These are phyloP conservation scores for Panus rudis DNA, from an alignment of 768 basidiomycete genomes.

Conservation along the genomic window DNA sequence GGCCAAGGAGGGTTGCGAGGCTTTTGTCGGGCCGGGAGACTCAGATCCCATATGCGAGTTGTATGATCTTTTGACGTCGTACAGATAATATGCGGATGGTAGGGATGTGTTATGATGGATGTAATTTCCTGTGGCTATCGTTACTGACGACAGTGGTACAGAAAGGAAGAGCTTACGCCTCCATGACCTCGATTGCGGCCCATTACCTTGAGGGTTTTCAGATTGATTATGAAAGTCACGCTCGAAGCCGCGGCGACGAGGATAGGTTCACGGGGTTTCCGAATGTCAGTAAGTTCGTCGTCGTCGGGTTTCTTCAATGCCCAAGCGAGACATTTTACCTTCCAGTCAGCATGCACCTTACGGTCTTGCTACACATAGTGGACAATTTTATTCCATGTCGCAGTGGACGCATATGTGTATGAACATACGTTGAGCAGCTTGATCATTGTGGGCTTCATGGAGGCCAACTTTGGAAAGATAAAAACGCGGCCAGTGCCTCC, in stretches of 20 bases:
- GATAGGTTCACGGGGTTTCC: no score
- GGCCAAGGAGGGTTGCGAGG: slow-evolving; percentile 57
- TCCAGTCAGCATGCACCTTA: slow-evolving; percentile 1
- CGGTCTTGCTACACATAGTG: no score
- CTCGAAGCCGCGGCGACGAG: slow-evolving; percentile 49
- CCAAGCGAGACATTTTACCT: slow-evolving; percentile 39
- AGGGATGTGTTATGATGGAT: slow-evolving; percentile 59
- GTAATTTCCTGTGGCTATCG: slow-evolving; percentile 45
- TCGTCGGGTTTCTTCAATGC: slow-evolving; percentile 36
- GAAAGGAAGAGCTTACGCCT: slow-evolving; percentile 41
- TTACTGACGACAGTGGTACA: background rate
- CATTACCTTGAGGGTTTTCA: slow-evolving; percentile 30
- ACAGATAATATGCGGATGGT: slow-evolving; percentile 49
- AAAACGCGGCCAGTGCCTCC: slow-evolving; percentile 19
- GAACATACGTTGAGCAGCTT: background rate
- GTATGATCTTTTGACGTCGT: slow-evolving; percentile 71
- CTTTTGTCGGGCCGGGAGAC: slow-evolving; percentile 23
- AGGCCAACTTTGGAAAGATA: slow-evolving; percentile 16
- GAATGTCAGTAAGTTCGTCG: no score
- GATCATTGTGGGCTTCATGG: background rate
- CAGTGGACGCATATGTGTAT: no score
- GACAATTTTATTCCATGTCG: no score
- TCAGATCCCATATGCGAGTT: slow-evolving; percentile 62
- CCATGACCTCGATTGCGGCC: slow-evolving; percentile 64
- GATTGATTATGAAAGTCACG: slow-evolving; percentile 50